Base-by-base conservation (phyloP, 176 grass and related monocot genomes). In the Thalia dealbata region DNA sequence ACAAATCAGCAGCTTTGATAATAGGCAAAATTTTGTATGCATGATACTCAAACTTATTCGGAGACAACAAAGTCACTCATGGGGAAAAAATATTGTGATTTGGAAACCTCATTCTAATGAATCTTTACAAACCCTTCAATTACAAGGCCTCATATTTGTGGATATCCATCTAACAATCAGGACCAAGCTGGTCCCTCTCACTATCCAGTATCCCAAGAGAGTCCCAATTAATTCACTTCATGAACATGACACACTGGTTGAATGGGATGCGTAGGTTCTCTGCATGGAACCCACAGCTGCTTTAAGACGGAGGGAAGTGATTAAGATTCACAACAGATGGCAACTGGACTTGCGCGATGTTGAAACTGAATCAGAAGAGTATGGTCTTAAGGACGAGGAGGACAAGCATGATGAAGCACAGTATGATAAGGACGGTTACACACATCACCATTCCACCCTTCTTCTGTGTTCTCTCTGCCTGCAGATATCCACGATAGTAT, bases 401-500 rank as follows among this genome's bases (percentile, higher is more conserved):
- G 73, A 90, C 79, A 73, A 97, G 87, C 89, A 97, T 80, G 87
- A 97, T 83, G 80, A 99, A 87, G 67, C 88, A 91, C 69, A 99
- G 79, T 83, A 99, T 91, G 61, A 99, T 76, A 19, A 99, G 95
- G 54, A 91, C 85, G 7, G 95, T 91, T 60, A 85, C 95, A 88
- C 95, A 99, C 95, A 88, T 91, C 79, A 99, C 85, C 87, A 93
- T 88, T 62, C 95, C 87, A 45, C 90, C 95, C 82, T 93, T 90
- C 77, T 87, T 91, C 61, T 99, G 95, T 35, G 90, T 87, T 77
- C 93, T 88, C 76, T 92, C 93, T 73, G 93, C 93, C 93, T 97
- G 84, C 80, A 85, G 65, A 44, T 43, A 68, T 68, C 9, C 65
- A 68, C 8, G 14, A 2, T 30, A 32, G 22, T 43, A 68, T 12